Base-by-base conservation (phyloP, 768 basidiomycete genomes). In the Calocera viscosa region DNA sequence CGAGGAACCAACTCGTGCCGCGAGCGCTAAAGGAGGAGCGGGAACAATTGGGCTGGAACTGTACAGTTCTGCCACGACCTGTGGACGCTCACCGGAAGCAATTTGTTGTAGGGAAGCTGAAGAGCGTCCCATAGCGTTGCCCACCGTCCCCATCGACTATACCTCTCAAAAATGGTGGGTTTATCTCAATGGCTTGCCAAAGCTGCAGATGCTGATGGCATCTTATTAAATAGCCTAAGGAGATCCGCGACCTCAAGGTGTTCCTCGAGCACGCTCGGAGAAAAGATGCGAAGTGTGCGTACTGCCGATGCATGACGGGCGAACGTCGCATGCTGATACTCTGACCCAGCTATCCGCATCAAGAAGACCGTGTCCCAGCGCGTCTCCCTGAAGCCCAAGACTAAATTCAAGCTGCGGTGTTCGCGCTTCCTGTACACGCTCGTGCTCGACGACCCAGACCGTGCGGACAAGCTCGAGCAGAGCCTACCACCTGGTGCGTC, bases 381-480 rank as follows among this genome's bases (percentile, higher is more conserved):
- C 33, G 78, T 81, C 33, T 88, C 85, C 73, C 47, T 64, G 34
- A 91, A 91, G 81, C 81, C 82, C 38, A 82, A 86, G 79, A 95
- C 90, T 76, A 99, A 98, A 82, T 97, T 98, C 87, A 99, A 99
- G 85, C 86, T 99, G 76, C 85, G 96, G 77, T 97, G 94, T 82
- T 89, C 90, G 68, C 84, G 90, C 77, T 94, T 94, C 79, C 87
- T 94, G 69, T 99, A 99, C 87, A 98, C 96, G n/a, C 85, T 98
- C 70, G 85, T 87, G 69, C 78, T 98, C 76, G 89, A 93, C 77
- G 96, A 99, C 81, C 86, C 91, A 74, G 94, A 96, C 78, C 98
- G 97, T 84, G 95, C 96, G 41, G 94, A 96, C 78, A 99, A 97
- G 83, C 86, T 99, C 73, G 86, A 88, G 82, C 91, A 91, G 82